phyloP scores from a whole-genome alignment of 2,329 filamentous ascomycete genomes.

The Hypoxylon sp. region DNA sequence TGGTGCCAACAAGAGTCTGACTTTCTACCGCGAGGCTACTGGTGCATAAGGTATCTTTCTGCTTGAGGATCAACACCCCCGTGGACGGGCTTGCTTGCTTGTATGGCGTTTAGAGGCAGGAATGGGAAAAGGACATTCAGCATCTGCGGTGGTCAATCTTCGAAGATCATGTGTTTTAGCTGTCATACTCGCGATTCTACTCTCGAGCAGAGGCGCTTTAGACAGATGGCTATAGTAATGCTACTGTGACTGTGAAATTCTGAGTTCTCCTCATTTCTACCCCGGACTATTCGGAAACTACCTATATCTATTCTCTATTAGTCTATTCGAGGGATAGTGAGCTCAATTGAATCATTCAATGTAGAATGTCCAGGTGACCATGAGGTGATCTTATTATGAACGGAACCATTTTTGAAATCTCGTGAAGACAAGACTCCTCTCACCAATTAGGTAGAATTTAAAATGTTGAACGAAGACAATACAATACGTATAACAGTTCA shows the following conservation, averaged over 20 bases:
- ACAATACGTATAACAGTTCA: too few species aligned
- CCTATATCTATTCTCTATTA: not conserved
- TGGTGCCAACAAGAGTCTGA: constrained; percentile 79
- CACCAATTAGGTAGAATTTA: too few species aligned
- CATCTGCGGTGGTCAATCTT: constrained; percentile 14
- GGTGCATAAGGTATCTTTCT: constrained; percentile 55
- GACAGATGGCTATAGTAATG: constrained; percentile 14
- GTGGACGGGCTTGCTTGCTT: constrained; percentile 21
- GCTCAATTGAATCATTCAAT: too few species aligned
- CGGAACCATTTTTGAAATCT: too few species aligned
- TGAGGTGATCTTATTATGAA: too few species aligned
- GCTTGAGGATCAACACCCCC: not conserved
- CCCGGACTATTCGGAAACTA: not conserved
- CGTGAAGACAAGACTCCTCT: too few species aligned
- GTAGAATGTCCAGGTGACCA: too few species aligned
- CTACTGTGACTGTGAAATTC: not conserved
- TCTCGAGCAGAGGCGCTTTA: constrained; percentile 2
- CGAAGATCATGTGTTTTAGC: constrained; percentile 16
- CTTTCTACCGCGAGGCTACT: constrained; percentile 87
- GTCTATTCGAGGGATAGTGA: not conserved
- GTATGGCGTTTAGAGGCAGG: constrained; percentile 44
- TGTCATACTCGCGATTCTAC: not conserved
- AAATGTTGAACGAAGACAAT: too few species aligned
- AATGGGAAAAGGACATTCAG: constrained; percentile 36
- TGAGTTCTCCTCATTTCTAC: not conserved